Evolutionary conservation across 139 green algal genomes (phyloP).

Genomic region (Desmodesmus armatus): DNA sequence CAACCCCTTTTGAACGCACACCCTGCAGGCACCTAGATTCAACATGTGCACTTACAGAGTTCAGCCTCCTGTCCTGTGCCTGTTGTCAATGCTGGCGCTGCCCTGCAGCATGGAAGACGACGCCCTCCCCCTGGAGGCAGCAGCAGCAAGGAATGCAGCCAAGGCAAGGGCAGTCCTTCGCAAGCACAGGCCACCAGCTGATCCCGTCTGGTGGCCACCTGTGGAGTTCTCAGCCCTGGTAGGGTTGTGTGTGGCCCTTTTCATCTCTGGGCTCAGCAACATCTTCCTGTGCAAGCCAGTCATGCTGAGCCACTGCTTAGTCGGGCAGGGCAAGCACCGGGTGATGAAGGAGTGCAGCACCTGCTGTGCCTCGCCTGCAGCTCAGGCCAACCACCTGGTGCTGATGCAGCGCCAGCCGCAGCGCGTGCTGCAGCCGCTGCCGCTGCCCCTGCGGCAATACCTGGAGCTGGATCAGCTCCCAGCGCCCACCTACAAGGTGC

Average conservation of each 20-base stretch:
- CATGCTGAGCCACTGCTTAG: neutral
- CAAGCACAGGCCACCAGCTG: no score
- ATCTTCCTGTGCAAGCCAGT: slow-evolving; percentile 21
- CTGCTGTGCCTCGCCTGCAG: slow-evolving; percentile 14
- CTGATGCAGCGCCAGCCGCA: slow-evolving; percentile 22
- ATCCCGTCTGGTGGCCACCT: slow-evolving; percentile 27
- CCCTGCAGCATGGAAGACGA: slow-evolving; percentile 38
- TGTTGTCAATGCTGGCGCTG: no score
- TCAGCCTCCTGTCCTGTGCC: no score
- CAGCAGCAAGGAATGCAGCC: slow-evolving; percentile 22
- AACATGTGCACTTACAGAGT: no score
- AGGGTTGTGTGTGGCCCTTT: neutral
- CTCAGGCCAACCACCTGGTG: slow-evolving; percentile 13
- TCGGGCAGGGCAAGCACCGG: neutral
- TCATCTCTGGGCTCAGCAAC: neutral
- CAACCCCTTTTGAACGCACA: no score
- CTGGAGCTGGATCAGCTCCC: neutral
- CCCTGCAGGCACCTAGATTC: no score
- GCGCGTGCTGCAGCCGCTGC: slow-evolving; percentile 18
- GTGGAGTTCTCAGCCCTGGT: slow-evolving; percentile 10
- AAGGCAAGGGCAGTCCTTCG: neutral
- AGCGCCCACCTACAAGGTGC: slow-evolving; percentile 2
- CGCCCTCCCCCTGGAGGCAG: neutral
- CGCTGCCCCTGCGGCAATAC: slow-evolving; percentile 26
- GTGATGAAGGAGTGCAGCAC: slow-evolving; percentile 11